Base-by-base conservation (phyloP, 2,329 filamentous ascomycete species). In the Diaporthe helianthi region DNA sequence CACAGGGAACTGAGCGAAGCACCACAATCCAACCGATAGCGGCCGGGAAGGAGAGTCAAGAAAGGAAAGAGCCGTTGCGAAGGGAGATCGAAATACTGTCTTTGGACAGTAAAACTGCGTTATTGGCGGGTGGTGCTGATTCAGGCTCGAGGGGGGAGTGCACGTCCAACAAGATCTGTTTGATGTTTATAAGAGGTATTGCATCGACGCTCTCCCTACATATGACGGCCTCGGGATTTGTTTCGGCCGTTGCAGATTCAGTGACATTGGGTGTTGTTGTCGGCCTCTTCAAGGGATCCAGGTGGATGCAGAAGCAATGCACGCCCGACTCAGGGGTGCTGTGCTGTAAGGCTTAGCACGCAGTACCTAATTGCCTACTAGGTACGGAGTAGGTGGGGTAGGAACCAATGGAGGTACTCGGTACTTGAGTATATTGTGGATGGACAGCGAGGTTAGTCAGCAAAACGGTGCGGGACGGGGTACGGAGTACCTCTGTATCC, bases 221-320 rank as follows among this genome's bases (percentile, higher is more conserved):
- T 63, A 4, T n/a, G n/a, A n/a, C 17, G 17, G 33, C 26, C 9
- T 24, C 24, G 38, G 19, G 26, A 49, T 24, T 38, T 12, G 58
- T 47, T 47, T 61, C 26, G 55, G 41, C 55, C n/a, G 55, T 47
- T 33, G 19, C 41, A 33, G 41, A 10, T 44, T 22, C 41, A 26
- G 55, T 15, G 46, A 26, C 1, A n/a, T 31, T 17, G 41, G 17
- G 13, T 44, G 41, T 9, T 46, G 41, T 10, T 33, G 55, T 17
- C 15, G 24, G 41, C 17, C 17, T 44, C 17, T 44, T 44, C 41
- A 61, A 61, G 55, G 55, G 58, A 61, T 61, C 22, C n/a, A 22
- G 55, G 24, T 58, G 8, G 54, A 22, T 61, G 55, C 58, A 61
- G 47, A 61, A 61, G 55, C 55, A 61, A 61, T 47, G 55, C 55